A percentile compares a stretch with the other conserved stretches of the same genome.
These are phyloP conservation scores for Cercospora citrullina DNA, from an alignment of 2,329 filamentous ascomycete genomes.

Conservation along the genomic window DNA sequence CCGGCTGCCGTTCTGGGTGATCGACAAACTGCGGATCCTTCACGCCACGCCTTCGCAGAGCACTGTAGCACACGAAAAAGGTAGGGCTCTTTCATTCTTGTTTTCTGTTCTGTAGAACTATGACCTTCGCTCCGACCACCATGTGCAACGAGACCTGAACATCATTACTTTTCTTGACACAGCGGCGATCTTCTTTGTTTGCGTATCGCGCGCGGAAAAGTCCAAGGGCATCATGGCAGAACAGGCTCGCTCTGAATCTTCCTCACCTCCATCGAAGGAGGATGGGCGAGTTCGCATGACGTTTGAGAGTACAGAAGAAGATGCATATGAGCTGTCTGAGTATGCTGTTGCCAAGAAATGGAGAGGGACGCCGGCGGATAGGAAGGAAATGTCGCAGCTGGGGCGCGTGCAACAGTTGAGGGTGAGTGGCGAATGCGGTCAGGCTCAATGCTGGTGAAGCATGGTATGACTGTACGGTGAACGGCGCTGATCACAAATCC, in stretches of 20 bases:
- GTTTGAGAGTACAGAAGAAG: slow-evolving; percentile 10
- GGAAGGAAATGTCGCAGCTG: slow-evolving; percentile 28
- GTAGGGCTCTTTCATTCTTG: not conserved
- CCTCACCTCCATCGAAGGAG: not conserved
- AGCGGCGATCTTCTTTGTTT: not conserved
- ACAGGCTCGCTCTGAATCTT: not conserved
- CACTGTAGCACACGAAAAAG: not conserved
- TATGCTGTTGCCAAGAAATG: slow-evolving; percentile 28
- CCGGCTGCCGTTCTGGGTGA: not conserved
- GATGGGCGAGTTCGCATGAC: not conserved
- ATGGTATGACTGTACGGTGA: not conserved
- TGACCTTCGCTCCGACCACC: slow-evolving; percentile 1
- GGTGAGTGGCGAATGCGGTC: not conserved
- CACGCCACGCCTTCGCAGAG: not conserved
- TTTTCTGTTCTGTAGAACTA: not conserved
- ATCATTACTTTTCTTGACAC: not conserved
- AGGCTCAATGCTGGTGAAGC: not conserved
- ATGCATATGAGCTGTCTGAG: slow-evolving; percentile 21
- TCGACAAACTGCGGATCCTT: not conserved
- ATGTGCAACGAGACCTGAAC: not conserved
- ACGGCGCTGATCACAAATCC: not conserved
- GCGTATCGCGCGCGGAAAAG: not conserved
- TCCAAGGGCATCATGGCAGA: not conserved
- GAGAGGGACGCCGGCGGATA: slow-evolving; percentile 28
- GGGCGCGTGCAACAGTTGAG: slow-evolving; percentile 28